Evolutionary conservation across 2,329 filamentous ascomycete genomes (phyloP).

Genomic region (Fusarium proliferatum): DNA sequence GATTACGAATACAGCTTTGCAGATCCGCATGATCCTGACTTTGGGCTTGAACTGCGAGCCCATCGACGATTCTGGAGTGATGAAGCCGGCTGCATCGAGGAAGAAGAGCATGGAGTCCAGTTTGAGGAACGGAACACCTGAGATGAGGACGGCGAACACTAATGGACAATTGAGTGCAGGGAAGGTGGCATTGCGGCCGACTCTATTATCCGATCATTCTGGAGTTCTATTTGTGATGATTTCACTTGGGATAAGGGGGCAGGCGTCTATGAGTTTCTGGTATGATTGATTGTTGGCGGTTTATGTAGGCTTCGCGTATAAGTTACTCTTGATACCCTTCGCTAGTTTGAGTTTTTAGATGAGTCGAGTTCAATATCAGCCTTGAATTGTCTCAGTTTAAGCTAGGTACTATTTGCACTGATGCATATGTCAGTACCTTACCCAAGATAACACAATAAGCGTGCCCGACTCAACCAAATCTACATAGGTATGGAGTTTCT

Average conservation of each 20-base stretch:
- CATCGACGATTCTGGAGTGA: conserved; percentile 51
- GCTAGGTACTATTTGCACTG: not conserved
- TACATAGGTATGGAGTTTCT: not conserved
- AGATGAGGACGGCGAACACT: conserved; percentile 35
- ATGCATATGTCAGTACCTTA: conserved; percentile 27
- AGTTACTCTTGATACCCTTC: conserved; percentile 42
- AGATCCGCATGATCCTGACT: conserved; percentile 48
- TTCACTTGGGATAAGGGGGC: conserved; percentile 7
- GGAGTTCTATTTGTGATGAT: conserved; percentile 25
- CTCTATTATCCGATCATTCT: conserved; percentile 15
- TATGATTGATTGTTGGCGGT: conserved; percentile 10
- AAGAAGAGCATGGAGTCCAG: conserved; percentile 48
- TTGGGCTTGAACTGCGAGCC: conserved; percentile 50
- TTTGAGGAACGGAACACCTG: conserved; percentile 38
- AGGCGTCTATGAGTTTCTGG: conserved; percentile 21
- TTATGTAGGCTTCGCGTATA: conserved; percentile 29
- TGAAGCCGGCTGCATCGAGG: conserved; percentile 51
- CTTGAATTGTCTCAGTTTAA: not conserved
- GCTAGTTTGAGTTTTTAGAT: conserved; percentile 27
- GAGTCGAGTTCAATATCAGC: conserved; percentile 17
- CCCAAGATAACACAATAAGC: conserved; percentile 15
- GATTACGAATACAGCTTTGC: conserved; percentile 48
- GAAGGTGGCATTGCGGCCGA: conserved; percentile 12
- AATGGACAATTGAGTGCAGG: conserved; percentile 17
- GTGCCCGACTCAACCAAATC: not conserved